Evolutionary conservation across 2,329 filamentous ascomycete genomes (phyloP).

Genomic region (Aureobasidium sp.): DNA sequence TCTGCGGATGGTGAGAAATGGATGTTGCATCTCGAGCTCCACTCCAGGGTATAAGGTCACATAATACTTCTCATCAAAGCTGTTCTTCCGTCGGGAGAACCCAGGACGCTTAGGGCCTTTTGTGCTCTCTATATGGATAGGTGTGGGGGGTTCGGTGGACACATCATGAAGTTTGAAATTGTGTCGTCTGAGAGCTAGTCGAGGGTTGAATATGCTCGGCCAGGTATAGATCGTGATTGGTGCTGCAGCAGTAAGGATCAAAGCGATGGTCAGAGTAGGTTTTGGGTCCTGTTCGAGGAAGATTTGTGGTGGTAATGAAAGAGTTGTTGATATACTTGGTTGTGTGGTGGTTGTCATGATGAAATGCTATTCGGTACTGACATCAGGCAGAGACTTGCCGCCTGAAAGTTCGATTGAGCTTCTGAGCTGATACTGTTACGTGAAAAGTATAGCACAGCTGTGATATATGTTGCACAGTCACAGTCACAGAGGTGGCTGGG

Average conservation of each 20-base stretch:
- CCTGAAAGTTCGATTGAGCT: not conserved
- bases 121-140: not conserved
- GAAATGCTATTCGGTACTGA: not conserved
- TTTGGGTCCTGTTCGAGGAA: not conserved
- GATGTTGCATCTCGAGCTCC: not conserved
- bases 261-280: not conserved
- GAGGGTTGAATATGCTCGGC: not conserved
- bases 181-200: not conserved
- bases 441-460: not conserved
- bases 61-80: not conserved
- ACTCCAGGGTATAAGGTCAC: not conserved
- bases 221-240: not conserved
- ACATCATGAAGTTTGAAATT: not conserved
- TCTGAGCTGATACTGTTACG: not conserved
- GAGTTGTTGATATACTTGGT: not conserved
- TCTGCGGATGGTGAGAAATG: not conserved
- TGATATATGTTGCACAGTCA: not conserved
- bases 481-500: not conserved
- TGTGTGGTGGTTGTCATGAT: not conserved
- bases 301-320: not conserved
- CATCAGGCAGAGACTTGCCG: not conserved
- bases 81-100: not conserved
- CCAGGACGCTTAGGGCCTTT: not conserved
- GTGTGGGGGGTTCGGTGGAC: not conserved
- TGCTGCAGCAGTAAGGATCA: not conserved